Percentiles rank a stretch among this genome's conserved stretches.
phyloP scores from a whole-genome alignment of 2,329 filamentous ascomycete genomes.

The Macrophomina phaseolina region DNA sequence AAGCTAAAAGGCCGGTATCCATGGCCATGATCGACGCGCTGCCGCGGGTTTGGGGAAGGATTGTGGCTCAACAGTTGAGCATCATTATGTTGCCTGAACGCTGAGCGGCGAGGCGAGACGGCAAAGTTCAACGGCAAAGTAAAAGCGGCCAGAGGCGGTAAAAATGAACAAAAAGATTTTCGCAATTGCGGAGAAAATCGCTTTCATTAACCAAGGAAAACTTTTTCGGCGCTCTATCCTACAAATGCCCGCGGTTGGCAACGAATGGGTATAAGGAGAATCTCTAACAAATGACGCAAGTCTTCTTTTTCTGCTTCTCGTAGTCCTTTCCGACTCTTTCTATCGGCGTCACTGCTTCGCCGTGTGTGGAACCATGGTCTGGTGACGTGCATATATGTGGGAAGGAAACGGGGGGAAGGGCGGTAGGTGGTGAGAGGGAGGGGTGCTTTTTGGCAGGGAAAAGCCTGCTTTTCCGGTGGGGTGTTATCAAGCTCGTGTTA shows the following conservation, averaged over 20 bases:
- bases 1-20: neutral
- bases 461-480: conserved; percentile 17
- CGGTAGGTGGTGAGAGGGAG: conserved; percentile 2
- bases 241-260: neutral
- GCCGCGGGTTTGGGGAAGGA: neutral
- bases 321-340: neutral
- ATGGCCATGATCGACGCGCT: neutral
- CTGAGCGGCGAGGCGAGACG: too few relatives aligned
- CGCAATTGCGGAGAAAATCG: neutral
- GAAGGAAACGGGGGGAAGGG: conserved; percentile 2
- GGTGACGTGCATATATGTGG: conserved; percentile 13
- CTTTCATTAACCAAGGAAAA: neutral
- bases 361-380: neutral
- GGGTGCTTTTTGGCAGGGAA: conserved; percentile 7
- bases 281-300: neutral
- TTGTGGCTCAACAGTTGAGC: neutral
- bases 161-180: neutral
- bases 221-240: neutral
- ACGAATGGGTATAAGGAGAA: neutral
- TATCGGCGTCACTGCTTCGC: neutral
- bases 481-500: conserved; percentile 3
- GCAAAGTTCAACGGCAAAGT: too few relatives aligned
- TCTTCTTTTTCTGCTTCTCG: neutral
- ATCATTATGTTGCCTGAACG: too few relatives aligned
- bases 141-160: too few relatives aligned